Conservation (phyloP, 2,329 filamentous ascomycete species). For the Parastagonospora nodorum region DNA sequence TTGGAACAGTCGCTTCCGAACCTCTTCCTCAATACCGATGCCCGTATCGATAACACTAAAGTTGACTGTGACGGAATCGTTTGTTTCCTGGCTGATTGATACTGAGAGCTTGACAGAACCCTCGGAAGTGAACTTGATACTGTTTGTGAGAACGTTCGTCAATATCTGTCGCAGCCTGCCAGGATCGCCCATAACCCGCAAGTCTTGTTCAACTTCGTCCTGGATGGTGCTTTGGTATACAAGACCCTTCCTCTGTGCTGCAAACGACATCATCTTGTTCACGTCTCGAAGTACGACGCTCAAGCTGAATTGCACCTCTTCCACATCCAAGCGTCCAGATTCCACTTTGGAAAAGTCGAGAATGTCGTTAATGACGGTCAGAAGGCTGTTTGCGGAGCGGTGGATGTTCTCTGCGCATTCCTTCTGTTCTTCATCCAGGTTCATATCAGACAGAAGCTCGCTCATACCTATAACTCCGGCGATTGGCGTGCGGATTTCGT, state of each 20-base stretch:
- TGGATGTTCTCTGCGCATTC: conserved; percentile 80
- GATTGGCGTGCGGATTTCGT: conserved; percentile 78
- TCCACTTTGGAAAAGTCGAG: conserved; percentile 88
- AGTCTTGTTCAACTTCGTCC: conserved; percentile 65
- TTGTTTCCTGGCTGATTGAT: conserved; percentile 65
- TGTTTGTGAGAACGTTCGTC: conserved; percentile 72
- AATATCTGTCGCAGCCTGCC: conserved; percentile 83
- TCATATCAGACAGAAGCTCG: conserved; percentile 72
- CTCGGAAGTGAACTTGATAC: conserved; percentile 48
- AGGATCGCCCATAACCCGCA: conserved; percentile 85
- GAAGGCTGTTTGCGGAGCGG: conserved; percentile 76
- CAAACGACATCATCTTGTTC: conserved; percentile 85
- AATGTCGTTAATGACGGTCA: conserved; percentile 89
- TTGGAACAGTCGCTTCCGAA: conserved; percentile 73
- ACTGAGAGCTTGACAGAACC: conserved; percentile 63
- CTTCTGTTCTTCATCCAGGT: conserved; percentile 70
- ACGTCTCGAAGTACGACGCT: conserved; percentile 77
- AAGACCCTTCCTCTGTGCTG: conserved; percentile 78
- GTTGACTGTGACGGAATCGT: conserved; percentile 68
- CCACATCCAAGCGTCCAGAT: conserved; percentile 75
- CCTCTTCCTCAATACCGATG: conserved; percentile 80
- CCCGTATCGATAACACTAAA: conserved; percentile 79
- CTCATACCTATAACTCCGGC: conserved; percentile 82
- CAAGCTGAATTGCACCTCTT: conserved; percentile 79
- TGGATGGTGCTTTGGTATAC: conserved; percentile 71